Evolutionary conservation across 352 stramenopile genomes (phyloP).

Genomic region (Phytophthora quininea): DNA sequence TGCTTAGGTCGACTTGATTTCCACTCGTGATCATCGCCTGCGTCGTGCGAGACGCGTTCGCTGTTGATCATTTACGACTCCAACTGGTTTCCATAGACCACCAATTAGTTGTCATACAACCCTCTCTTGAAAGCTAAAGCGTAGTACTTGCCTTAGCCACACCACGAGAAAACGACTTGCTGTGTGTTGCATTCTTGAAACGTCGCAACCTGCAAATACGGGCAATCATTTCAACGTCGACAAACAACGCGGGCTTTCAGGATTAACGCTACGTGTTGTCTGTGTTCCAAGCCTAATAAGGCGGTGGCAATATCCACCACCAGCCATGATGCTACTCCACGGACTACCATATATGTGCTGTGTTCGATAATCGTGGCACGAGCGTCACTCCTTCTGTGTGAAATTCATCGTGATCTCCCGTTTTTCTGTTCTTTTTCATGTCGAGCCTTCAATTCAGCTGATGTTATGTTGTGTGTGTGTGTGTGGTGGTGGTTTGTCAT

Average conservation of each 20-base stretch:
- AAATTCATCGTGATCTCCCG: conserved; percentile 14
- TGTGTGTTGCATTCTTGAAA: conserved; percentile 20
- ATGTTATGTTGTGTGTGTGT: conserved; percentile 21
- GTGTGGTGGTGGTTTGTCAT: conserved; percentile 4
- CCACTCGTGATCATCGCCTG: conserved; percentile 1
- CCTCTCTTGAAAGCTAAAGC: background rate
- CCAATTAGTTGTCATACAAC: background rate
- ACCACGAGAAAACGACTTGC: background rate
- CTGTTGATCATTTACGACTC: conserved; percentile 9
- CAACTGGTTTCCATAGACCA: background rate
- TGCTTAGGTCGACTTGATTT: background rate
- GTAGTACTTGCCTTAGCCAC: background rate
- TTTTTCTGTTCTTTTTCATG: conserved; percentile 28
- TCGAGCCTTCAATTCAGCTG: conserved; percentile 24
- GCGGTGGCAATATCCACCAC: conserved; percentile 13
- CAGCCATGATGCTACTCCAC: conserved; percentile 17
- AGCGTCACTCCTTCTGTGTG: conserved; percentile 9
- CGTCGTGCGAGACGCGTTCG: conserved; percentile 3
- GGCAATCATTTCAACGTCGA: conserved; percentile 2
- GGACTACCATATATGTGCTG: conserved; percentile 27
- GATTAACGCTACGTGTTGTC: conserved; percentile 28
- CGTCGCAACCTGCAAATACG: conserved; percentile 17
- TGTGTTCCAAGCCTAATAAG: conserved; percentile 22
- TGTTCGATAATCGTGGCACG: conserved; percentile 10
- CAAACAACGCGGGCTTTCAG: conserved; percentile 13